phyloP scores from a whole-genome alignment of 2,329 filamentous ascomycete genomes.

The Aspergillus tubingensis region DNA sequence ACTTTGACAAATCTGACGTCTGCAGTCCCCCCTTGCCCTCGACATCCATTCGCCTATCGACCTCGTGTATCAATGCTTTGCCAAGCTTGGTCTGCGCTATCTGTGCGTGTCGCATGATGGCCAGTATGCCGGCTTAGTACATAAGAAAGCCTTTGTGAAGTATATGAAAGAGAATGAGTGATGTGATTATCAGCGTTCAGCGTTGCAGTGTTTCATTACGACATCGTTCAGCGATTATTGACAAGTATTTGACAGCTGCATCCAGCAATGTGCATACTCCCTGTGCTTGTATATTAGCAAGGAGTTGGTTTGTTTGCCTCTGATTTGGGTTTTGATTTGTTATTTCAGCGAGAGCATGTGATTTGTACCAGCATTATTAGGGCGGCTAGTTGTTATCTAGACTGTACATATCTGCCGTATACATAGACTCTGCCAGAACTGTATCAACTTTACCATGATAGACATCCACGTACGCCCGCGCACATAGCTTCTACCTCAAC shows the following conservation, averaged over 20 bases:
- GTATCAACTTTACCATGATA: neutral
- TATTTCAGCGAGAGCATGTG: conserved; percentile 7
- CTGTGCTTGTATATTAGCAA: conserved; percentile 9
- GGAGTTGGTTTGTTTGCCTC: conserved; percentile 2
- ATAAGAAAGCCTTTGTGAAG: conserved; percentile 96
- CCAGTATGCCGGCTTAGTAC: conserved; percentile 84
- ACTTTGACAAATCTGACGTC: conserved; percentile 12
- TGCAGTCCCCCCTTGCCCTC: conserved; percentile 75
- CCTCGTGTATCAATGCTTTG: conserved; percentile 93
- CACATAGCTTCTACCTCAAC: neutral
- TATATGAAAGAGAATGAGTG: conserved; percentile 81
- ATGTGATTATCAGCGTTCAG: conserved; percentile 1
- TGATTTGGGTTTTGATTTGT: neutral
- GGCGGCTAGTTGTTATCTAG: conserved; percentile 2
- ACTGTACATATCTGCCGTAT: neutral
- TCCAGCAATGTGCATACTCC: neutral
- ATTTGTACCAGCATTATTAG: conserved; percentile 1
- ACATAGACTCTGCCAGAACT: neutral
- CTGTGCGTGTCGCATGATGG: conserved; percentile 87
- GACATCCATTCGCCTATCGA: conserved; percentile 92
- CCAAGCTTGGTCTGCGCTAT: conserved; percentile 88
- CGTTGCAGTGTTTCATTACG: neutral
- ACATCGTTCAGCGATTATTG: neutral
- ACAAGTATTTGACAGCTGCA: neutral
- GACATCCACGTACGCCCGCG: neutral